Base-by-base conservation (phyloP, 345 rosid genomes). In the Diplotaxis tenuifolia region DNA sequence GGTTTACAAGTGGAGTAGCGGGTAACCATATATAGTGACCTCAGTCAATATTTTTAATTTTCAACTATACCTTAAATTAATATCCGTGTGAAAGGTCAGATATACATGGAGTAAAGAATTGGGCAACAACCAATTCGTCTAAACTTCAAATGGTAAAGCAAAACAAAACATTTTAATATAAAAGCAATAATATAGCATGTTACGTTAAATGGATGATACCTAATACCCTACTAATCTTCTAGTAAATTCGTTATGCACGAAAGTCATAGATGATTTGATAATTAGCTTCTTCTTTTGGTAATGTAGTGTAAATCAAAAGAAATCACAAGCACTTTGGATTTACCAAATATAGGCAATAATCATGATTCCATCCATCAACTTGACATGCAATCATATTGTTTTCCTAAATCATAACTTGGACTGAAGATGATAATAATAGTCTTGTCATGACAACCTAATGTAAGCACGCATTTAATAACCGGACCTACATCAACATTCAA, bases 251-350 rank as follows among this genome's bases (percentile, higher is more conserved):
- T 54, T 7, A 62, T 53, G 69, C n/a, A 62, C 9, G 63, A 63
- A 62, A 72, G 70, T 72, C 53, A 5, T 18, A 19, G 22, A 63
- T 36, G 70, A 63, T 53, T 72, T 52, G 70, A 63, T 63, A 53
- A 32, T 18, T 72, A 72, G 63, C 45, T 63, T 63, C 70, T 72
- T 54, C 23, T 36, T 72, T 63, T 53, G 62, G 70, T 25, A 23
- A 16, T 25, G 55, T 63, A 54, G 38, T 54, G 16, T 9, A 32
- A 62, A 36, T 3, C 10, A 36, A 38, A 53, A 20, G 12, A 63
- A 57, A 25, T 31, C 32, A 3, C 15, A 49, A 54, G 42, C 56
- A 0, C 18, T 54, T 45, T 18, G 42, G 21, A 63, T 52, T 72
- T 72, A 38, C 70, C 70, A 64, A 38, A 64, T 38, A 64, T 72